Conservation (phyloP, 2,329 filamentous ascomycete species). For the Alternaria dauci region DNA sequence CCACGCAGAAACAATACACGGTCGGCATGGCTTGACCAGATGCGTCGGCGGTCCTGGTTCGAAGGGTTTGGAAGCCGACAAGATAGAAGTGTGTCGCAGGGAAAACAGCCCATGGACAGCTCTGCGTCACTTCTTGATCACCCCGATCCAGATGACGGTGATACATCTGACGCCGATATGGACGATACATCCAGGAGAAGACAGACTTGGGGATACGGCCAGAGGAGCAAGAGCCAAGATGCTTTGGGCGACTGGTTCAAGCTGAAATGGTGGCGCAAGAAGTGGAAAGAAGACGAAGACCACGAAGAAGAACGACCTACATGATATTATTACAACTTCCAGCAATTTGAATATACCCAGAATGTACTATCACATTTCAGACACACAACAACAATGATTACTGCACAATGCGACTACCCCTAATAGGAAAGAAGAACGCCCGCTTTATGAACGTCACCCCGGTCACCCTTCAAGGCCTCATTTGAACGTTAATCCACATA, state of each 20-base stretch:
- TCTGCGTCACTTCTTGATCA: slow-evolving; percentile 36
- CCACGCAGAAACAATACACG: slow-evolving; percentile 39
- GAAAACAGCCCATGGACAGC: slow-evolving; percentile 38
- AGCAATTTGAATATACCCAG: slow-evolving; percentile 17
- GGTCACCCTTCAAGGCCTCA: neutral
- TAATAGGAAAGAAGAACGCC: neutral
- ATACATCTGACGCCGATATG: slow-evolving; percentile 41
- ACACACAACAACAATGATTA: neutral
- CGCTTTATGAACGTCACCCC: neutral
- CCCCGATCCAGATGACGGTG: slow-evolving; percentile 41
- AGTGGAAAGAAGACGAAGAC: slow-evolving; percentile 36
- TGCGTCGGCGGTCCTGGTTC: slow-evolving; percentile 50
- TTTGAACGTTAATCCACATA: neutral
- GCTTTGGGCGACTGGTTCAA: slow-evolving; percentile 48
- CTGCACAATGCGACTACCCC: neutral
- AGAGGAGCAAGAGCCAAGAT: slow-evolving; percentile 34
- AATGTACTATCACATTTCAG: slow-evolving; percentile 2
- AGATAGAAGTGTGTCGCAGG: slow-evolving; percentile 37
- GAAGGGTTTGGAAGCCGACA: slow-evolving; percentile 36
- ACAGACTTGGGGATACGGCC: slow-evolving; percentile 38
- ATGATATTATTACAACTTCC: slow-evolving; percentile 18
- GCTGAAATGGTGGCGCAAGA: slow-evolving; percentile 51
- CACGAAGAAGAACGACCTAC: slow-evolving; percentile 20
- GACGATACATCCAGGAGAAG: slow-evolving; percentile 27
- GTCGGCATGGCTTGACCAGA: slow-evolving; percentile 45